Conservation (phyloP, 1,284 basidiomycete species). For the Filobasidium uniguttulatum region DNA sequence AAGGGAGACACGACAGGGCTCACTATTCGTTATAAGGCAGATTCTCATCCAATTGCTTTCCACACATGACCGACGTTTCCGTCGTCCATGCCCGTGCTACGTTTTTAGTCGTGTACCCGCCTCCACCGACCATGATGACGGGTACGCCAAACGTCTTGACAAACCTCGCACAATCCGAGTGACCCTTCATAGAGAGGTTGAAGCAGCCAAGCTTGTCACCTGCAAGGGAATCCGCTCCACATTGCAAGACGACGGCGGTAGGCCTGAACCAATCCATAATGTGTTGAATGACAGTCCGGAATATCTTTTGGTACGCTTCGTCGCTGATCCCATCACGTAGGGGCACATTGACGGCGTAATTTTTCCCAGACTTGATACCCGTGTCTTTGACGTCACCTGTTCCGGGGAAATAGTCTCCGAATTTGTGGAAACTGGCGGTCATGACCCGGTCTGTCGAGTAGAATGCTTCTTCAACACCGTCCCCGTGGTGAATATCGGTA, state of each 20-base stretch:
- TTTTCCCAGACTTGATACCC: slow-evolving; percentile 80
- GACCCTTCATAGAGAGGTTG: slow-evolving; percentile 90
- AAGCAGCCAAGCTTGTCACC: slow-evolving; percentile 94
- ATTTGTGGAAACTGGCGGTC: slow-evolving; percentile 98
- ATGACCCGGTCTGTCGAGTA: slow-evolving; percentile 98
- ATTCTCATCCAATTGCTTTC: slow-evolving; percentile 67
- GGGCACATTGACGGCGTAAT: slow-evolving; percentile 86
- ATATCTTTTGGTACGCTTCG: slow-evolving; percentile 87
- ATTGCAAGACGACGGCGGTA: slow-evolving; percentile 91
- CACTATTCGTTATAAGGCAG: slow-evolving; percentile 84
- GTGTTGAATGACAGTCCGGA: slow-evolving; percentile 53
- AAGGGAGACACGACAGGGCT: slow-evolving; percentile 5
- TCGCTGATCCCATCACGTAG: slow-evolving; percentile 91
- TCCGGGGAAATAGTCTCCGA: slow-evolving; percentile 95
- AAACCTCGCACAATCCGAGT: slow-evolving; percentile 64
- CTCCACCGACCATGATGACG: slow-evolving; percentile 82
- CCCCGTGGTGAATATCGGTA: slow-evolving; percentile 97
- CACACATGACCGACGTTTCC: slow-evolving; percentile 88
- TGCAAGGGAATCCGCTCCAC: slow-evolving; percentile 94
- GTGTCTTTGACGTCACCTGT: slow-evolving; percentile 91
- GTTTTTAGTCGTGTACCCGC: slow-evolving; percentile 88
- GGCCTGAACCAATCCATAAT: slow-evolving; percentile 80
- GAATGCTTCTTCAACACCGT: slow-evolving; percentile 98
- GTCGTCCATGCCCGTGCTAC: slow-evolving; percentile 92
- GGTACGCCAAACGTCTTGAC: slow-evolving; percentile 74